Conservation (phyloP, 805 yeast genomes). For the Lipomyces yamanashiensis region DNA sequence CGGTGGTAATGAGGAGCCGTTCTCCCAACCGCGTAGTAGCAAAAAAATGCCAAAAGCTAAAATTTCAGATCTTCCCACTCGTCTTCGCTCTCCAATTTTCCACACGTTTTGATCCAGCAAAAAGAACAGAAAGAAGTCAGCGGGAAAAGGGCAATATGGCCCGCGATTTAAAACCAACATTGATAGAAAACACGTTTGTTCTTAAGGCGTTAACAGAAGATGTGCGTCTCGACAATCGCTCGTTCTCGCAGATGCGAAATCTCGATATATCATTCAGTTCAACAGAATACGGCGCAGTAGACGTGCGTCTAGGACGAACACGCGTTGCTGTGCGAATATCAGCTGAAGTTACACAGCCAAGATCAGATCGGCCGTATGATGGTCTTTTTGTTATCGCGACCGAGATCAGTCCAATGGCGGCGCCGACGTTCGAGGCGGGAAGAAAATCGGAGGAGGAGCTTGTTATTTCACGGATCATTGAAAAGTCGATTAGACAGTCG, state of each 20-base stretch:
- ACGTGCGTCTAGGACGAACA: conserved; percentile 77
- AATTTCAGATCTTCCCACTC: background rate
- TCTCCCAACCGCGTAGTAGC: background rate
- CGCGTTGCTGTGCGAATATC: conserved; percentile 70
- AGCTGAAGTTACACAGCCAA: conserved; percentile 77
- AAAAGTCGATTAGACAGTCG: conserved; percentile 88
- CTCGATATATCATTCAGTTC: conserved; percentile 68
- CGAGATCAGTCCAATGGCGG: conserved; percentile 89
- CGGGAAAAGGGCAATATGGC: background rate
- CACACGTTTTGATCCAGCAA: too few relatives aligned
- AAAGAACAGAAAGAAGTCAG: too few relatives aligned
- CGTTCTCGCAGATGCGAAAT: conserved; percentile 64
- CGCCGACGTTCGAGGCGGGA: conserved; percentile 76
- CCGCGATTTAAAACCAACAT: conserved; percentile 46
- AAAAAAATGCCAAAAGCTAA: background rate
- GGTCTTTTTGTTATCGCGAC: conserved; percentile 84
- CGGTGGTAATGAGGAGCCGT: background rate
- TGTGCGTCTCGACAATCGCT: conserved; percentile 71
- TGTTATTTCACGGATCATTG: conserved; percentile 78
- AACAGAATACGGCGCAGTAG: conserved; percentile 75
- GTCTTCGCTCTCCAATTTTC: background rate
- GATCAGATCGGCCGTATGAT: conserved; percentile 91
- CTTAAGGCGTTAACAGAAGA: conserved; percentile 66
- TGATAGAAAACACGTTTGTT: conserved; percentile 66
- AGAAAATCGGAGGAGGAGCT: conserved; percentile 79